Evolutionary conservation across 164 flowering plant genomes (phyloP).

Genomic region (Houttuynia cordata): DNA sequence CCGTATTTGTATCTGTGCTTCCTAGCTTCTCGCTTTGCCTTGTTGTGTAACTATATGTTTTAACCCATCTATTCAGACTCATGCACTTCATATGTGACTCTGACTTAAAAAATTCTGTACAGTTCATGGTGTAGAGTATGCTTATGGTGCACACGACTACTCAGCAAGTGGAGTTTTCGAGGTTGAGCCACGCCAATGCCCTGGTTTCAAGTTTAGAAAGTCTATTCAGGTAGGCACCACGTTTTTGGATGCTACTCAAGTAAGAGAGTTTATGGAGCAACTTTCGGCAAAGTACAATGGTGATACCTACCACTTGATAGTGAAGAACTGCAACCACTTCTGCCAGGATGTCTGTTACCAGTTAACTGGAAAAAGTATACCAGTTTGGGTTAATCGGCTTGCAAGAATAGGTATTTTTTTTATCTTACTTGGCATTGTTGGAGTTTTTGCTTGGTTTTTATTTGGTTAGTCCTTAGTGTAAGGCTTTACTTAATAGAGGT

Average conservation of each 20-base stretch:
- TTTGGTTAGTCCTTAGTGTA: too few relatives aligned
- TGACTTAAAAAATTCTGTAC: constrained; percentile 5
- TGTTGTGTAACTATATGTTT: background rate
- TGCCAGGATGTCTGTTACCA: constrained; percentile 81
- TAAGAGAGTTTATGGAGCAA: constrained; percentile 80
- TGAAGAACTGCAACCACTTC: constrained; percentile 96
- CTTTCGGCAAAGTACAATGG: constrained; percentile 72
- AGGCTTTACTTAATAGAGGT: too few relatives aligned
- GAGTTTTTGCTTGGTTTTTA: too few relatives aligned
- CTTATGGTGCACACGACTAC: constrained; percentile 95
- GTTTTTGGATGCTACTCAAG: constrained; percentile 55
- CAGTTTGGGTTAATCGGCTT: constrained; percentile 94
- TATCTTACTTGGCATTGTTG: background rate
- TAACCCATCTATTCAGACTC: too few relatives aligned
- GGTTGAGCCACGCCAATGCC: constrained; percentile 94
- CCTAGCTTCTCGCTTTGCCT: background rate
- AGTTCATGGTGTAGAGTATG: constrained; percentile 98
- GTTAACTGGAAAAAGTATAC: constrained; percentile 74
- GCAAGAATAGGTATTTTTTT: constrained; percentile 67
- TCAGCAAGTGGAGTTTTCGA: constrained; percentile 93
- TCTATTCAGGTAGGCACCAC: constrained; percentile 88
- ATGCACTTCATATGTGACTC: background rate
- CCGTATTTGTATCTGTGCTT: too few relatives aligned
- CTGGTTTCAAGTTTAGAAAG: constrained; percentile 91
- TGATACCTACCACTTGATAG: constrained; percentile 82